phyloP scores from a whole-genome alignment of 208 protist species.

The Acanthamoeba sp. region DNA sequence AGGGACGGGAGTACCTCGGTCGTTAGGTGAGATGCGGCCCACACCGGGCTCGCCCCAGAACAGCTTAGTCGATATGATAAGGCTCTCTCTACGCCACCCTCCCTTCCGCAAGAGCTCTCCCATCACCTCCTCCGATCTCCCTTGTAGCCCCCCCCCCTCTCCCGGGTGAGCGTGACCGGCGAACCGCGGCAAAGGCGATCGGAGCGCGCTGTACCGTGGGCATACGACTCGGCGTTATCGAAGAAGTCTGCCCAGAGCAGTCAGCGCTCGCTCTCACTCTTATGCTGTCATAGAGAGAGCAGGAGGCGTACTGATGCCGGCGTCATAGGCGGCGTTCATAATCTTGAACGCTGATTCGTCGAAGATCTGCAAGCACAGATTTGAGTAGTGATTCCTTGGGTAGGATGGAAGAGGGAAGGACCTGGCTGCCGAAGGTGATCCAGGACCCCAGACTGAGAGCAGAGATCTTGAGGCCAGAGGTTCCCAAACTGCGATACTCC shows the following conservation, averaged over 20 bases:
- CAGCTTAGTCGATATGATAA: slow-evolving; percentile 79
- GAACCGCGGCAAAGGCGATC: background rate
- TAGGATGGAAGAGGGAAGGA: background rate
- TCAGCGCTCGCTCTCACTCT: no score
- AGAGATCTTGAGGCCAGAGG: slow-evolving; percentile 81
- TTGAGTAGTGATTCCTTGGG: background rate
- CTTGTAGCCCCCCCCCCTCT: no score
- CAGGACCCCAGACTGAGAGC: slow-evolving; percentile 79
- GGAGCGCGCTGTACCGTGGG: slow-evolving; percentile 60
- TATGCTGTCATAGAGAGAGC: background rate
- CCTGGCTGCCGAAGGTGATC: slow-evolving; percentile 81
- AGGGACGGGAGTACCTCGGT: slow-evolving; percentile 60
- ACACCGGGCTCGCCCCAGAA: slow-evolving; percentile 74
- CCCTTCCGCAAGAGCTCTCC: slow-evolving; percentile 66
- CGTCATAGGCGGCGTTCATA: slow-evolving; percentile 65
- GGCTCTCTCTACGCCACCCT: slow-evolving; percentile 73
- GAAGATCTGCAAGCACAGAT: slow-evolving; percentile 53
- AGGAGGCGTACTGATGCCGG: slow-evolving; percentile 61
- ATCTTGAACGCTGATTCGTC: slow-evolving; percentile 69
- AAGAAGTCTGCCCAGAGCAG: slow-evolving; percentile 76
- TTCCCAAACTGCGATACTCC: slow-evolving; percentile 73
- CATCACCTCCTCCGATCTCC: slow-evolving; percentile 73
- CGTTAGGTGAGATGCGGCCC: slow-evolving; percentile 15
- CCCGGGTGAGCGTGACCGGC: background rate
- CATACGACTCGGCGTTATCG: slow-evolving; percentile 80